Conservation (phyloP, 208 protist genomes). For the Crithidia thermophila region DNA sequence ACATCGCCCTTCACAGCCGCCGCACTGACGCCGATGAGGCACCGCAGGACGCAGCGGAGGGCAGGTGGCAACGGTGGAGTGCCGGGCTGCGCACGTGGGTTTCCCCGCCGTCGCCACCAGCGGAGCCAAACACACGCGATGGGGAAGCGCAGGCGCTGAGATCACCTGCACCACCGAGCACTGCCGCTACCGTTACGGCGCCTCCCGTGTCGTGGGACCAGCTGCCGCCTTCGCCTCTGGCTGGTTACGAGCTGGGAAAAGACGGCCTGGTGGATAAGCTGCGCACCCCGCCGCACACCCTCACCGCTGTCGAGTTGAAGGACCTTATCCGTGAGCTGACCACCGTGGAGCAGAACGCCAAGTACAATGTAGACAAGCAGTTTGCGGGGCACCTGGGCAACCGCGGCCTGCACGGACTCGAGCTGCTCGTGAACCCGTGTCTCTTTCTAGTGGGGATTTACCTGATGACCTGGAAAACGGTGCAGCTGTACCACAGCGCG, state of each 20-base stretch:
- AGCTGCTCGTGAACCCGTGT: conserved; percentile 64
- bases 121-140: background rate
- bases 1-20: no score
- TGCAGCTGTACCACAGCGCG: conserved; percentile 58
- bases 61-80: no score
- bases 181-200: background rate
- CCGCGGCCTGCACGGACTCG: conserved; percentile 50
- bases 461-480: conserved; percentile 72
- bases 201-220: conserved; percentile 10
- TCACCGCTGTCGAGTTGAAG: conserved; percentile 45
- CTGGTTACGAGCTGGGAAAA: conserved; percentile 54
- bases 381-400: conserved; percentile 54
- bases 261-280: conserved; percentile 56
- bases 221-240: conserved; percentile 63
- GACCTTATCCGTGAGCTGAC: conserved; percentile 57
- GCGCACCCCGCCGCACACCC: conserved; percentile 34
- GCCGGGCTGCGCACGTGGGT: no score
- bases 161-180: background rate
- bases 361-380: conserved; percentile 62
- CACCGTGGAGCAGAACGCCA: conserved; percentile 65
- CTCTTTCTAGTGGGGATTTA: conserved; percentile 68
- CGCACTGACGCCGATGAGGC: no score
- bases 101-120: background rate
- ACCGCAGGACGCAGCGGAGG: no score
- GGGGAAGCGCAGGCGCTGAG: background rate